phyloP scores from a whole-genome alignment of 2,329 filamentous ascomycete species.

The Verticillium tricorpus region DNA sequence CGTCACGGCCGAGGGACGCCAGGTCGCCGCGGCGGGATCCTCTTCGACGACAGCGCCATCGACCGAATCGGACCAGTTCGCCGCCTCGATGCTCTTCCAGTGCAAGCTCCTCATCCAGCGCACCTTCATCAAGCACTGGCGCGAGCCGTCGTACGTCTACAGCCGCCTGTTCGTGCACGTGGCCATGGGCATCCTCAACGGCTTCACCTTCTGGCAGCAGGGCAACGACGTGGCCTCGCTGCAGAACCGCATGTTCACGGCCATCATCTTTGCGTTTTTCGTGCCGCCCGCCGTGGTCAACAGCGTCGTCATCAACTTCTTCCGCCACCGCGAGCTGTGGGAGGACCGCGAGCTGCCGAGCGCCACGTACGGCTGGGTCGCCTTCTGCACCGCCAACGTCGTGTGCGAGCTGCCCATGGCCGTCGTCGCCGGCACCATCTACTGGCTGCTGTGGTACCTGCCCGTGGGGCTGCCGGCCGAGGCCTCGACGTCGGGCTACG shows the following conservation, averaged over 20 bases:
- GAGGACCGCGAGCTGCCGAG: conserved; percentile 68
- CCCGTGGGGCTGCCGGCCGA: conserved; percentile 65
- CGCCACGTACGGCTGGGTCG: conserved; percentile 73
- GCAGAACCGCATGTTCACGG: conserved; percentile 74
- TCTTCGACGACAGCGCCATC: neutral
- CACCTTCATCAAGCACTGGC: conserved; percentile 70
- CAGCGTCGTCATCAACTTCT: conserved; percentile 72
- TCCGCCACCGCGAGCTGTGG: conserved; percentile 67
- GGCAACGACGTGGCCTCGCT: conserved; percentile 62
- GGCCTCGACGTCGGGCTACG: conserved; percentile 63
- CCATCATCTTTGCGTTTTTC: conserved; percentile 56
- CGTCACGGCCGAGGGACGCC: conserved; percentile 39
- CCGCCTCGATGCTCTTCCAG: conserved; percentile 59
- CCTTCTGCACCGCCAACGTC: conserved; percentile 70
- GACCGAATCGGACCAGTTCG: conserved; percentile 50
- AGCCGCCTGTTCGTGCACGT: conserved; percentile 70
- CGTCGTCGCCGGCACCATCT: conserved; percentile 59
- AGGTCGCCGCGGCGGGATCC: conserved; percentile 22
- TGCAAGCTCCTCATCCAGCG: conserved; percentile 63
- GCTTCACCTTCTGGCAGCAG: conserved; percentile 68
- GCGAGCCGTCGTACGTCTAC: conserved; percentile 72
- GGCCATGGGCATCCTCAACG: conserved; percentile 72
- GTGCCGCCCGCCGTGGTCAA: conserved; percentile 71
- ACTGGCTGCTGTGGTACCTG: conserved; percentile 75
- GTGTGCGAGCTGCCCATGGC: conserved; percentile 69